These are phyloP conservation scores for Maudiozyma pseudohumilis DNA, from an alignment of 805 yeast species.

Conservation along the genomic window DNA sequence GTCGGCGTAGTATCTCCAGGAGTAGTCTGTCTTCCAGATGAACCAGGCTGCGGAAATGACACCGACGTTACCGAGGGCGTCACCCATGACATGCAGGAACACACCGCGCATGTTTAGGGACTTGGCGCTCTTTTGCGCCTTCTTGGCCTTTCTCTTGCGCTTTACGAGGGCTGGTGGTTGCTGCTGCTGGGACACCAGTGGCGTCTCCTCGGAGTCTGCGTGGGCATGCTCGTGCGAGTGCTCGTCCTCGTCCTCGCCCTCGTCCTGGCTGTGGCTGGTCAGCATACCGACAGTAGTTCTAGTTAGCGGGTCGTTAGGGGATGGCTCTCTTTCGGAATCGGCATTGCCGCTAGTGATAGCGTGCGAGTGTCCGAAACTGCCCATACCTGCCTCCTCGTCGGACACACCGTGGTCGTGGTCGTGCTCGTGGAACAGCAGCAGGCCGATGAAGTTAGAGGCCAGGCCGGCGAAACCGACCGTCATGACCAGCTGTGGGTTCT, in stretches of 20 bases:
- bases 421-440: constrained; percentile 73
- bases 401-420: constrained; percentile 2
- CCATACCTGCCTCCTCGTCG: background rate
- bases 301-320: constrained; percentile 5
- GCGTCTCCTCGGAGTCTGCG: constrained; percentile 26
- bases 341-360: no score
- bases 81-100: constrained; percentile 89
- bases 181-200: constrained; percentile 18
- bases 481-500: constrained; percentile 74
- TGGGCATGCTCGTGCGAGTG: background rate
- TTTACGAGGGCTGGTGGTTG: background rate
- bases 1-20: constrained; percentile 81
- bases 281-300: background rate
- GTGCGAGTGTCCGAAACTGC: background rate
- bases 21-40: constrained; percentile 86
- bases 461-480: constrained; percentile 80
- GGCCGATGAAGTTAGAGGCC: constrained; percentile 70
- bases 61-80: constrained; percentile 91
- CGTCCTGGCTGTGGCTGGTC: no score
- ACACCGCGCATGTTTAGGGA: constrained; percentile 98
- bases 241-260: background rate
- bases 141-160: background rate
- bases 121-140: constrained; percentile 27
- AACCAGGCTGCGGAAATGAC: constrained; percentile 83
- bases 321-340: constrained; percentile 1